Evolutionary conservation across 108 stramenopile genomes (phyloP), one percentile per base, ranked within the genome.

Genomic region (Nitzschia putrida): DNA sequence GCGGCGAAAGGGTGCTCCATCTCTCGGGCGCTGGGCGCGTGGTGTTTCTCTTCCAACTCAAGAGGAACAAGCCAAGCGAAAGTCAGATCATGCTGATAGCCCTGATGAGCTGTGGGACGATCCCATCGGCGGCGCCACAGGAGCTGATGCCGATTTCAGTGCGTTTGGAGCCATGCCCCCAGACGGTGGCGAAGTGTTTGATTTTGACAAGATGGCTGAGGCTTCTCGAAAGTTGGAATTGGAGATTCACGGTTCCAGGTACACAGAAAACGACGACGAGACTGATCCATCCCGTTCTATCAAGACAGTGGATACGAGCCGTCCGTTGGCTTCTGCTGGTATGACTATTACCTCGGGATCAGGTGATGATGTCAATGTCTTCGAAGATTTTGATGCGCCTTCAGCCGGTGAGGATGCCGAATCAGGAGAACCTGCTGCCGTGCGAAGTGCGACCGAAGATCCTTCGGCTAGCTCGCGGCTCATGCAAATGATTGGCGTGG

Each of bases 401-500:
- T 21, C 26, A 13, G 50, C 57, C 9, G 42, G 45, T 26, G 25
- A 11, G 12, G 50, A 70, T 54, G 68, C 38, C 21, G 56, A 44
- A 49, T 55, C 72, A 61, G 79, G 53, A 29, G 80, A 81, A 20
- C 66, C 78, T n/a, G 26, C 59, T 34, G 69, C 80, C 24, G 74
- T 90, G 44, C 86, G 84, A 66, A 73, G 81, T 53, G 90, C 72
- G 20, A 60, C 58, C 23, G 87, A 77, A 55, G 84, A 83, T 50
- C 68, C 78, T 16, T 69, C 56, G 34, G 89, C 93, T 6, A 90
- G 86, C 74, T 92, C 89, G 3, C 71, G 88, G 29, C 69, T 95
- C 39, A 95, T 95, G 93, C 74, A 85, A 56, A 90, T 95, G 93
- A 95, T 95, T 77, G 93, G 93, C 10, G 93, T 92, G 6, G 64